These are phyloP conservation scores for Camelina sativa DNA, from an alignment of 345 rosid species.

Conservation along the genomic window DNA sequence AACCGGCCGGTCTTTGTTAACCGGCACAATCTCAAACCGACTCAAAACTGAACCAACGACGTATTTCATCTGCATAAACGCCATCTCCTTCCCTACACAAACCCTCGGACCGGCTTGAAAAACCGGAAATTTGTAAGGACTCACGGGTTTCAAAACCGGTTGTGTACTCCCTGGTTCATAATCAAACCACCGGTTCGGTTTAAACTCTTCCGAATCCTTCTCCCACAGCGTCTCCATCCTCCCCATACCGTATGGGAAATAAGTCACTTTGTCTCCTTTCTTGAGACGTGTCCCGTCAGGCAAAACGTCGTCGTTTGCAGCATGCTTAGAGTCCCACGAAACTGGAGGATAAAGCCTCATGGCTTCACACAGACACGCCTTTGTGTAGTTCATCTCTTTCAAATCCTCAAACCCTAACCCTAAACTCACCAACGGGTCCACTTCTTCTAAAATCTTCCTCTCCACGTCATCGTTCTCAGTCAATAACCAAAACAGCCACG, in stretches of 20 bases:
- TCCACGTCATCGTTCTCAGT: constrained; percentile 44
- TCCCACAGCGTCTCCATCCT: constrained; percentile 79
- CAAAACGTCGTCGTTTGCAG: constrained; percentile 52
- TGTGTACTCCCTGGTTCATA: constrained; percentile 8
- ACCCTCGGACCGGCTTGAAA: constrained; percentile 76
- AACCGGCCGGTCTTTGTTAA: constrained; percentile 45
- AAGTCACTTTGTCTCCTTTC: constrained; percentile 59
- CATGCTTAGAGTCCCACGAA: constrained; percentile 71
- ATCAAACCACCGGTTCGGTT: constrained; percentile 67
- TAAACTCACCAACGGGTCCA: constrained; percentile 46
- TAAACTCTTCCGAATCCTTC: constrained; percentile 58
- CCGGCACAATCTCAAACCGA: constrained; percentile 51
- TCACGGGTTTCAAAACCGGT: constrained; percentile 44
- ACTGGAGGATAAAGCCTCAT: constrained; percentile 76
- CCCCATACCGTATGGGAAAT: constrained; percentile 70
- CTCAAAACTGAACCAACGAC: constrained; percentile 54
- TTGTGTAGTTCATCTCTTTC: constrained; percentile 54
- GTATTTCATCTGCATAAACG: constrained; percentile 71
- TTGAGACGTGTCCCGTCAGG: constrained; percentile 66
- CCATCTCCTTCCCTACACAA: constrained; percentile 74
- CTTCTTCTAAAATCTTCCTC: constrained; percentile 45
- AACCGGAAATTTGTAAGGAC: constrained; percentile 59
- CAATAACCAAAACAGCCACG: constrained; percentile 75
- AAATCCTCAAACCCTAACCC: constrained; percentile 46
- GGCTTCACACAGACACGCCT: constrained; percentile 67